Percentiles rank a stretch among this genome's conserved stretches.
phyloP scores from a whole-genome alignment of 2,329 filamentous ascomycete genomes.

The Cladosporium phlei region DNA sequence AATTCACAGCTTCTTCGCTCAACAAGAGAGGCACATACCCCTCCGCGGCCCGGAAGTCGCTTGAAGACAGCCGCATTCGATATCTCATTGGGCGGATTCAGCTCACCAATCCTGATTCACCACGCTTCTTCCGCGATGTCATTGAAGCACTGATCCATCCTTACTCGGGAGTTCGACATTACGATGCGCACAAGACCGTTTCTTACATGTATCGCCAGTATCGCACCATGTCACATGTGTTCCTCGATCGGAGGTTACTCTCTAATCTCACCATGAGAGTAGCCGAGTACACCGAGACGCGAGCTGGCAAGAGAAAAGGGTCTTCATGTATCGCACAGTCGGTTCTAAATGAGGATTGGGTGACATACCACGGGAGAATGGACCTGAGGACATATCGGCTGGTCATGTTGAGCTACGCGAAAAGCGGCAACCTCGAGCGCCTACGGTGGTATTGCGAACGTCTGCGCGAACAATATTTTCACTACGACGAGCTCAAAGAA shows the following conservation, averaged over 20 bases:
- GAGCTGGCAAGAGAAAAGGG: not conserved
- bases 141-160: slow-evolving; percentile 13
- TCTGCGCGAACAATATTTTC: slow-evolving; percentile 21
- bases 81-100: slow-evolving; percentile 15
- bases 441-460: slow-evolving; percentile 34
- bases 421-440: slow-evolving; percentile 29
- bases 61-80: slow-evolving; percentile 13
- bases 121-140: slow-evolving; percentile 16
- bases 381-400: slow-evolving; percentile 18
- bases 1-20: slow-evolving; percentile 9
- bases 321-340: slow-evolving; percentile 8
- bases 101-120: slow-evolving; percentile 9
- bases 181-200: slow-evolving; percentile 16
- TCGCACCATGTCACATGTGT: not conserved
- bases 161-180: slow-evolving; percentile 7
- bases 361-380: slow-evolving; percentile 20
- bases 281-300: not conserved
- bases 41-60: not conserved
- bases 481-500: slow-evolving; percentile 18
- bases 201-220: slow-evolving; percentile 14
- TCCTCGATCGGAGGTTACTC: not conserved
- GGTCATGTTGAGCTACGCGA: slow-evolving; percentile 27
- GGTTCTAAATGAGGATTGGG: slow-evolving; percentile 25
- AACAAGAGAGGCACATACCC: not conserved
- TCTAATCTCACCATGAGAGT: not conserved